Evolutionary conservation across 129 eudicot species (phyloP).

Genomic region (Scalesia atractyloides): DNA sequence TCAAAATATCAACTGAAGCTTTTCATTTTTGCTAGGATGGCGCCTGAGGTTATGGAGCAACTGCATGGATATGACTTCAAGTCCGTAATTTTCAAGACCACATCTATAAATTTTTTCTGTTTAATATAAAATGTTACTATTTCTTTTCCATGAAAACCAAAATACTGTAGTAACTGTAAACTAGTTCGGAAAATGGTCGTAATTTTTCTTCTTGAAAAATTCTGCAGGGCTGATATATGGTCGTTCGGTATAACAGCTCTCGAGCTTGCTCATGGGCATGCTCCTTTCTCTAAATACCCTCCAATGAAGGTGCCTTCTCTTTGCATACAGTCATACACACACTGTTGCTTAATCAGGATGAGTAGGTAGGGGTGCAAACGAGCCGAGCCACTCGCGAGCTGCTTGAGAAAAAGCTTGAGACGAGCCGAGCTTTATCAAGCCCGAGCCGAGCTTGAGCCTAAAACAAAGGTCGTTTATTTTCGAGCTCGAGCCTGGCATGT

Average conservation of each 20-base stretch:
- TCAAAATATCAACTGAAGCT: constrained; percentile 5
- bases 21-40: constrained; percentile 72
- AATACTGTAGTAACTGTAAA: constrained; percentile 9
- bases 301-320: constrained; percentile 38
- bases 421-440: no score
- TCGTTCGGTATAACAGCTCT: constrained; percentile 50
- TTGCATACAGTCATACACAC: not conserved
- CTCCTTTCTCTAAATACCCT: constrained; percentile 47
- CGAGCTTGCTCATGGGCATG: constrained; percentile 53
- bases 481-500: no score
- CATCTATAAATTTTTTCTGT: not conserved
- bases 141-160: constrained; percentile 10
- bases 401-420: no score
- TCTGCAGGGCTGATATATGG: constrained; percentile 49
- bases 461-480: no score
- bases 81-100: constrained; percentile 45
- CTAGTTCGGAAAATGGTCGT: constrained; percentile 4
- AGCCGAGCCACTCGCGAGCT: no score
- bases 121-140: not conserved
- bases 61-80: constrained; percentile 88
- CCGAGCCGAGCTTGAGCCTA: no score
- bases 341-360: constrained; percentile 18
- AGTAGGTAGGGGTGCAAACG: not conserved
- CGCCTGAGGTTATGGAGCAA: constrained; percentile 99
- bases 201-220: constrained; percentile 23